Base-by-base conservation (phyloP, 2,329 filamentous ascomycete genomes). In the Aspergillus arachidicola region DNA sequence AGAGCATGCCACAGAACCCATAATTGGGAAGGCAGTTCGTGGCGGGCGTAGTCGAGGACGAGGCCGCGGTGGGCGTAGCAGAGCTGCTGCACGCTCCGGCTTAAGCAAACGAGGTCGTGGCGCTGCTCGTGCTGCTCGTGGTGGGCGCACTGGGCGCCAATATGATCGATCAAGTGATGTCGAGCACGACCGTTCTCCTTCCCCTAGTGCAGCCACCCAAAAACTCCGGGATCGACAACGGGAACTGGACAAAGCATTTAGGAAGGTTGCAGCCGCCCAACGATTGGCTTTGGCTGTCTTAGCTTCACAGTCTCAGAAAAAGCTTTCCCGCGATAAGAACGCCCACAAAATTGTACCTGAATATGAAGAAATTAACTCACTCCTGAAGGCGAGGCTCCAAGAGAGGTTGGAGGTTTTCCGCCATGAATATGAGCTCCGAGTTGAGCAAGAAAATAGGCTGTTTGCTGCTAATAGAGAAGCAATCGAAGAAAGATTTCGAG, bases 231-330 rank as follows among this genome's bases (percentile, higher is more conserved):
- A 78, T 48, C 76, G 80, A 11, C 78, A 81, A 68, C 75, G 76
- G 19, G 78, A 82, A 63, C 63, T 82, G 43, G 78, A 79, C 50
- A 73, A 74, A 32, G 73, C 77, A 10, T 82, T 79, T 65, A 79
- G 76, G 62, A 75, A 73, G 57, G 74, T 82, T 14, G 79, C 77
- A 30, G 71, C 74, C 26, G 78, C 76, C 6, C 80, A 82, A 62
- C 70, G 75, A 57, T 66, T 80, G 34, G 76, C 80, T 14, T 69
- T 82, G 54, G 73, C 73, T 30, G 71, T 79, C 12, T 64, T 82
- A 56, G 78, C 79, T 5, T 73, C 71, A 16, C 75, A 78, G 30
- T 76, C 78, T 7, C 73, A 81, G 64, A 67, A 73, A 60, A 76
- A 72, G 51, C 68, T 82, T 46, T 70, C 76, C 30, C 76, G 75